A percentile compares a stretch with the other conserved stretches of the same genome.
These are phyloP conservation scores for Ceratocystis destructans DNA, from an alignment of 2,329 filamentous ascomycete species.

Conservation along the genomic window DNA sequence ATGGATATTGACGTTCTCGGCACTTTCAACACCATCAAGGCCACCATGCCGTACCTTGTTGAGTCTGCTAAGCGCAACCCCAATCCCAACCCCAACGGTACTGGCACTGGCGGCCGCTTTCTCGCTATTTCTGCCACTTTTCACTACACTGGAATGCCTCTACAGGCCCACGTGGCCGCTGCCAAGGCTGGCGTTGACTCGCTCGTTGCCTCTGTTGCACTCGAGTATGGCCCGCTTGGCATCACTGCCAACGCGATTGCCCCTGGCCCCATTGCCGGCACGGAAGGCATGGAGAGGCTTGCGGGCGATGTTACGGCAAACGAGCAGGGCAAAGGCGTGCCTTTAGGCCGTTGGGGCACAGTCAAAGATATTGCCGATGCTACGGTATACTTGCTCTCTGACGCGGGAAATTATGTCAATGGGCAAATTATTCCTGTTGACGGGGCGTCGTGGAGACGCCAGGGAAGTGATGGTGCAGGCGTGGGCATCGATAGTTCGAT, in stretches of 20 bases:
- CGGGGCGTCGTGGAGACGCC: slow-evolving; percentile 43
- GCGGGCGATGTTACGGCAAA: slow-evolving; percentile 26
- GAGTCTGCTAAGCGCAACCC: slow-evolving; percentile 48
- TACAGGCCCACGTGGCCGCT: slow-evolving; percentile 80
- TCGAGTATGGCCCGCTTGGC: slow-evolving; percentile 82
- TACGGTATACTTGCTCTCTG: slow-evolving; percentile 76
- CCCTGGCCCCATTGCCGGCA: slow-evolving; percentile 72
- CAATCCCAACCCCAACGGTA: slow-evolving; percentile 46
- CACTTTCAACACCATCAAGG: slow-evolving; percentile 89
- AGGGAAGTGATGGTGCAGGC: slow-evolving; percentile 28
- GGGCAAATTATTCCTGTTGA: slow-evolving; percentile 68
- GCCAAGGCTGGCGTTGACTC: slow-evolving; percentile 88
- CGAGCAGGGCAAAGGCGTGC: slow-evolving; percentile 36
- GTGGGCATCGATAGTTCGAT: slow-evolving; percentile 37
- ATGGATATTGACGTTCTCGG: slow-evolving; percentile 94
- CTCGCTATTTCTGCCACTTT: slow-evolving; percentile 83
- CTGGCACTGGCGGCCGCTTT: slow-evolving; percentile 64
- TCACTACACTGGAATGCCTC: slow-evolving; percentile 73
- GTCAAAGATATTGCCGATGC: slow-evolving; percentile 86
- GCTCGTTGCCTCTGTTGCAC: slow-evolving; percentile 60
- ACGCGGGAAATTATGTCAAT: slow-evolving; percentile 74
- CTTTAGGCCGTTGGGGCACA: slow-evolving; percentile 61
- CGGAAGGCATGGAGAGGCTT: slow-evolving; percentile 63
- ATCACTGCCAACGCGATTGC: slow-evolving; percentile 80
- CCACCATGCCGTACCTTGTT: slow-evolving; percentile 68